A percentile compares a stretch with the other conserved stretches of the same genome.
Conservation (phyloP, 768 basidiomycete genomes). For the Collybia sp. region DNA sequence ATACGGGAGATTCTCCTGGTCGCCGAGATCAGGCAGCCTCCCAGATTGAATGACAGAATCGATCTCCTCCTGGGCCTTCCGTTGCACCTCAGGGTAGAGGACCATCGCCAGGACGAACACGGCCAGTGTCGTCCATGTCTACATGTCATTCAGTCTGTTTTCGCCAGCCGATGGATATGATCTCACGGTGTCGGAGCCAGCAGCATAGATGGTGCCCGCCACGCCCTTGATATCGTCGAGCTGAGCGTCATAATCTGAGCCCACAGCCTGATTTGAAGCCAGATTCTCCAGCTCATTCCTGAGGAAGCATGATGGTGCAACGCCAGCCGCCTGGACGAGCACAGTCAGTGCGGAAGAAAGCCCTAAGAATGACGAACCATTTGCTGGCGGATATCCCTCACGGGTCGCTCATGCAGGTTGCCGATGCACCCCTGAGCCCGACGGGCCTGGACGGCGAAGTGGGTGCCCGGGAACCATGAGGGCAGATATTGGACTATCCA, state of each 20-base stretch:
- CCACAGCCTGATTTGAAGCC: conserved; percentile 2
- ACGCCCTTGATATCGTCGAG: conserved; percentile 15
- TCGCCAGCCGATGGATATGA: not conserved
- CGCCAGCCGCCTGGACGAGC: conserved; percentile 7
- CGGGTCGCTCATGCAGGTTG: conserved; percentile 8
- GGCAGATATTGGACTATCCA: conserved; percentile 10
- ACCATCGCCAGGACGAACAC: conserved; percentile 25
- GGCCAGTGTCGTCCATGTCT: conserved; percentile 3
- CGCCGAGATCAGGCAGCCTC: conserved; percentile 12
- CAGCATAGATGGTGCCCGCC: conserved; percentile 27
- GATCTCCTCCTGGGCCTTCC: conserved; percentile 22
- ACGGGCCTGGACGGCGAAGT: conserved; percentile 9
- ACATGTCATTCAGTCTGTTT: not conserved
- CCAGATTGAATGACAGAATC: conserved; percentile 16
- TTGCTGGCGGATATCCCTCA: conserved; percentile 6
- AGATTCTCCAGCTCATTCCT: conserved; percentile 12
- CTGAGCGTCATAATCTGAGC: not conserved
- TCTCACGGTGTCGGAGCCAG: conserved; percentile 31
- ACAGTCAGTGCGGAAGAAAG: too few relatives aligned
- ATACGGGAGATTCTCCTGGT: conserved; percentile 9
- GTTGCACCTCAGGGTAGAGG: conserved; percentile 20
- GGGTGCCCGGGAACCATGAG: conserved; percentile 17
- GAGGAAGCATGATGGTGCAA: conserved; percentile 14
- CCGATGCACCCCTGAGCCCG: conserved; percentile 2
- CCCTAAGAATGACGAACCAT: conserved; percentile 9